Conservation (phyloP, 2,329 filamentous ascomycete species). For the Pseudogymnoascus sp. region DNA sequence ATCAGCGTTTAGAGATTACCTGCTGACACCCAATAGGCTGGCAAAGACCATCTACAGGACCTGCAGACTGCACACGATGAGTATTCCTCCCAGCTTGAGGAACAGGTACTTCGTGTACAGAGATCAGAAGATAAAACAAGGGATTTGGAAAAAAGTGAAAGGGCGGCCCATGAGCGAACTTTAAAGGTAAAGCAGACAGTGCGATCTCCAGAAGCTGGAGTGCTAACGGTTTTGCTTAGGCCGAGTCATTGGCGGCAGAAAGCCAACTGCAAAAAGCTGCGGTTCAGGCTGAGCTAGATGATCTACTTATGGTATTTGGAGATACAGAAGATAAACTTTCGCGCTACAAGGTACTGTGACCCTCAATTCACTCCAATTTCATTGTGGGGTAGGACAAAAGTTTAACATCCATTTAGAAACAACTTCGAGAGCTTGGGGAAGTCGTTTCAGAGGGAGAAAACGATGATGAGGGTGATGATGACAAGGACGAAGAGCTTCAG, state of each 20-base stretch:
- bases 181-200: slow-evolving; percentile 18
- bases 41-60: slow-evolving; percentile 52
- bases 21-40: slow-evolving; percentile 37
- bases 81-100: slow-evolving; percentile 34
- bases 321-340: slow-evolving; percentile 70
- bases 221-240: slow-evolving; percentile 14
- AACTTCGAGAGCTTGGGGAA: slow-evolving; percentile 51
- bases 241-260: slow-evolving; percentile 27
- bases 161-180: slow-evolving; percentile 30
- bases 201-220: background rate
- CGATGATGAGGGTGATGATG: slow-evolving; percentile 48
- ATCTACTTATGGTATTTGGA: slow-evolving; percentile 71
- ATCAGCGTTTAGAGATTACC: background rate
- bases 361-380: background rate
- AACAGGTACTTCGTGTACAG: slow-evolving; percentile 21
- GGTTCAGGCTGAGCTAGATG: slow-evolving; percentile 66
- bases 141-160: slow-evolving; percentile 22
- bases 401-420: slow-evolving; percentile 16
- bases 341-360: slow-evolving; percentile 58
- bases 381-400: background rate
- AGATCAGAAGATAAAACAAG: slow-evolving; percentile 39
- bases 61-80: slow-evolving; percentile 47
- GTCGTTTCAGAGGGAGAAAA: slow-evolving; percentile 69
- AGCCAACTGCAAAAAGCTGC: slow-evolving; percentile 55
- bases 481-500: slow-evolving; percentile 33